Evolutionary conservation across 306 rosid species (phyloP).

Genomic region (Hippophae tibetana): DNA sequence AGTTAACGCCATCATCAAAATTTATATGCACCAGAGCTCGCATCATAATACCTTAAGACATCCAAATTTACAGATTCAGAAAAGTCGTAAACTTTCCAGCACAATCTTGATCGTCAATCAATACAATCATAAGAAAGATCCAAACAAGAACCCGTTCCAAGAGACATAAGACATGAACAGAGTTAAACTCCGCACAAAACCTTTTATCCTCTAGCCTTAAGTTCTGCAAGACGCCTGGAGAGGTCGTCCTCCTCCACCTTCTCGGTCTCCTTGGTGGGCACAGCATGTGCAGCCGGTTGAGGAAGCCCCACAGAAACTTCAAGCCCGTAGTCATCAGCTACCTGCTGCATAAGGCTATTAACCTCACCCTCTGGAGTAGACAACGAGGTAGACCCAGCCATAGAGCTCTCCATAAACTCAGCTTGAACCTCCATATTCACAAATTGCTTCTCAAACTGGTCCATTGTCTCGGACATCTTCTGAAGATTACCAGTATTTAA

Average conservation of each 20-base stretch:
- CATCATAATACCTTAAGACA: not conserved
- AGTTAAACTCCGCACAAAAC: not conserved
- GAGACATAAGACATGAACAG: not conserved
- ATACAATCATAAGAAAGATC: conserved; percentile 4
- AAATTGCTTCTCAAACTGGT: conserved; percentile 84
- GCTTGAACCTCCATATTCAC: conserved; percentile 99
- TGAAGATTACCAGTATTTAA: conserved; percentile 72
- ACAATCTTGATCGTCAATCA: not conserved
- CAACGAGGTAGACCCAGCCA: conserved; percentile 92
- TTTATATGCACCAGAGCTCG: not conserved
- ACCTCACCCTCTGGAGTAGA: conserved; percentile 94
- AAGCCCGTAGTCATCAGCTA: conserved; percentile 88
- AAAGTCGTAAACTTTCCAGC: not conserved
- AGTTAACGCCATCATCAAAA: not conserved
- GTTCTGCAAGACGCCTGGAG: conserved; percentile 85
- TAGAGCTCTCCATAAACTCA: conserved; percentile 87
- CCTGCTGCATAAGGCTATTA: conserved; percentile 91
- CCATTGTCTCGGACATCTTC: conserved; percentile 99
- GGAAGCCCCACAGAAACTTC: conserved; percentile 95
- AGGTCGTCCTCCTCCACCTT: conserved; percentile 84
- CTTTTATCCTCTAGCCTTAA: conserved; percentile 81
- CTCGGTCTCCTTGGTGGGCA: conserved; percentile 72
- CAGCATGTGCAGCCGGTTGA: conserved; percentile 76
- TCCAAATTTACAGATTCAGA: conserved; percentile 16
- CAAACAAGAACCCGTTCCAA: not conserved